Conservation (phyloP, 768 basidiomycete species). For the Clavulina sp. region DNA sequence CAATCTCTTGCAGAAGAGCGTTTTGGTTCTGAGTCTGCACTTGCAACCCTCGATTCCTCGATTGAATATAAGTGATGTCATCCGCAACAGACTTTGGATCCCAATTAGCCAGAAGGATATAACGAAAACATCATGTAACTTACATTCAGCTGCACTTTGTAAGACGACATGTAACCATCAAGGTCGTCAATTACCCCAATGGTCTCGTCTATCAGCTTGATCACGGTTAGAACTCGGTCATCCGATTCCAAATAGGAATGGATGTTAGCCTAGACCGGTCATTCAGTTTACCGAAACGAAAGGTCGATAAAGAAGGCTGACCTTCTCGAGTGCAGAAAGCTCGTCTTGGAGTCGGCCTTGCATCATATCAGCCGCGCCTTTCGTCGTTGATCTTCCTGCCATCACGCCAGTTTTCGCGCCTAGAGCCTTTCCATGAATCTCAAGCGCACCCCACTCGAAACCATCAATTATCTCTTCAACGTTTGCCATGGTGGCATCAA, state of each 20-base stretch:
- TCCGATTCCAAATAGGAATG: constrained; percentile 96
- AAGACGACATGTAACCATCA: constrained; percentile 76
- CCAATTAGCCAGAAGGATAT: constrained; percentile 9
- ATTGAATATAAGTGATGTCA: constrained; percentile 90
- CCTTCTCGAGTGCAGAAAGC: constrained; percentile 84
- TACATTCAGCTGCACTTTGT: constrained; percentile 93
- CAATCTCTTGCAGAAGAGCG: constrained; percentile 63
- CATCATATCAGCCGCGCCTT: constrained; percentile 76
- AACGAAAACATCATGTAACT: constrained; percentile 16
- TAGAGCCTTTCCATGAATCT: not conserved
- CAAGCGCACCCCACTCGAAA: constrained; percentile 65
- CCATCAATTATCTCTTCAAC: constrained; percentile 99
- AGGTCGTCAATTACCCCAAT: constrained; percentile 76
- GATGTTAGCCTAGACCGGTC: constrained; percentile 60
- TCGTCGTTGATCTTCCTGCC: constrained; percentile 23
- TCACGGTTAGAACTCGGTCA: constrained; percentile 68
- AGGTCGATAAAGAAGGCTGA: constrained; percentile 19
- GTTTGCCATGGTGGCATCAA: constrained; percentile 68
- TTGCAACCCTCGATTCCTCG: constrained; percentile 89
- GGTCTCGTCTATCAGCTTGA: constrained; percentile 81
- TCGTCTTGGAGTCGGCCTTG: constrained; percentile 82
- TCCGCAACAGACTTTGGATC: constrained; percentile 66
- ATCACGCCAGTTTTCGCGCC: constrained; percentile 6
- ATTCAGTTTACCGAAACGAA: not conserved
- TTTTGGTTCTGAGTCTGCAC: constrained; percentile 95